phyloP scores from a whole-genome alignment of 2,329 filamentous ascomycete genomes.

The Aspergillus amoenus region DNA sequence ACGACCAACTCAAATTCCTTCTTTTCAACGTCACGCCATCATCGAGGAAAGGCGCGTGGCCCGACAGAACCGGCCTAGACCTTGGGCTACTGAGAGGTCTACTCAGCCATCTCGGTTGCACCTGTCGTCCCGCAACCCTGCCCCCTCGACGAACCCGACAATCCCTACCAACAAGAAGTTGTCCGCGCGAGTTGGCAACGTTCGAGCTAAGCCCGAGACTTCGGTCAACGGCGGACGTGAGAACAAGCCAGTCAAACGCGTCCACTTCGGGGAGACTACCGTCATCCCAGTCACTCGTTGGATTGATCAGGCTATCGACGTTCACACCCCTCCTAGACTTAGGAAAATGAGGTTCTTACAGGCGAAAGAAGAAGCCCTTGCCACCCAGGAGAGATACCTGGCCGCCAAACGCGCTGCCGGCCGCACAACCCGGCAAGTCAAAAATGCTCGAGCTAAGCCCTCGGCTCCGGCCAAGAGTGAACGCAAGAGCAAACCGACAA shows the following conservation, averaged over 20 bases:
- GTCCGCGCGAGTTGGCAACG: slow-evolving; percentile 12
- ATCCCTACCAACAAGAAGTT: slow-evolving; percentile 6
- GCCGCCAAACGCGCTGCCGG: not conserved
- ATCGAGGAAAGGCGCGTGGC: slow-evolving; percentile 15
- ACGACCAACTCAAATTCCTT: slow-evolving; percentile 2
- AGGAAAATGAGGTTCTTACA: not conserved
- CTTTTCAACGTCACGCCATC: slow-evolving; percentile 5
- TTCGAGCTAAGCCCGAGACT: slow-evolving; percentile 15
- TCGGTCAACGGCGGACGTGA: slow-evolving; percentile 12
- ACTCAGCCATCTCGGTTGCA: slow-evolving; percentile 7
- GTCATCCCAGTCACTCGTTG: slow-evolving; percentile 3
- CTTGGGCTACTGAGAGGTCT: slow-evolving; percentile 12
- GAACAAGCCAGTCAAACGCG: slow-evolving; percentile 9
- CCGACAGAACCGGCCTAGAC: slow-evolving; percentile 15
- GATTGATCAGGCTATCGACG: not conserved
- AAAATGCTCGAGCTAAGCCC: slow-evolving; percentile 11
- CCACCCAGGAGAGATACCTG: not conserved
- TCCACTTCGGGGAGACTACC: not conserved
- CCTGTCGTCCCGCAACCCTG: slow-evolving; percentile 7
- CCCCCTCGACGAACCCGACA: not conserved
- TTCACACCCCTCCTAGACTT: no score
- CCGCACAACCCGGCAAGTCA: slow-evolving; percentile 14
- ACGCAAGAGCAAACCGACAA: slow-evolving; percentile 19
- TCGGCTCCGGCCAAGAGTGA: slow-evolving; percentile 8
- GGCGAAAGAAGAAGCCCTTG: not conserved